Conservation (phyloP, 148 eudicot genomes). For the Simmondsia chinensis region DNA sequence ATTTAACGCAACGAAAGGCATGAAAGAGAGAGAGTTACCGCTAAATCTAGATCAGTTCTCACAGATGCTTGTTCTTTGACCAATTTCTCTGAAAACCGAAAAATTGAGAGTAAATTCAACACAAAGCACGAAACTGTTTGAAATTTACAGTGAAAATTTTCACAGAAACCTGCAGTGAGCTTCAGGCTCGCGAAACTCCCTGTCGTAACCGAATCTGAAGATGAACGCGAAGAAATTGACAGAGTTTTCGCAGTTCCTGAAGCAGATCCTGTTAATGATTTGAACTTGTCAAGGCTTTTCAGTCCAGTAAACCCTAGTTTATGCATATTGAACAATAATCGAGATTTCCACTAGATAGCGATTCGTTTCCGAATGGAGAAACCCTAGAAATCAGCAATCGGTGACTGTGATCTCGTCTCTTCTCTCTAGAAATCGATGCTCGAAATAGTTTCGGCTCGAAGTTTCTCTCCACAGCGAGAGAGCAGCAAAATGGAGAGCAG, state of each 20-base stretch:
- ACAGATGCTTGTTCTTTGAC: conserved; percentile 92
- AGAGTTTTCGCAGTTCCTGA: conserved; percentile 39
- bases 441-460: no score
- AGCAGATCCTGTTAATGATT: conserved; percentile 38
- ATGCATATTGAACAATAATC: conserved; percentile 28
- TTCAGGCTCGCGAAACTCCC: conserved; percentile 82
- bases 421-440: no score
- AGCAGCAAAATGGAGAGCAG: no score
- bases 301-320: conserved; percentile 56
- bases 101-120: conserved; percentile 3
- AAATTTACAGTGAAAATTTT: conserved; percentile 1
- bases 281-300: conserved; percentile 58
- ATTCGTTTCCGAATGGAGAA: conserved; percentile 5
- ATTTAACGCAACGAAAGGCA: neutral
- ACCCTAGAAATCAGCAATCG: neutral
- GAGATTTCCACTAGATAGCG: neutral
- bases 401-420: neutral
- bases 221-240: conserved; percentile 36
- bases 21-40: conserved; percentile 35
- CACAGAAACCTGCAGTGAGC: conserved; percentile 67
- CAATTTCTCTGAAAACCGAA: conserved; percentile 59
- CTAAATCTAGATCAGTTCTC: conserved; percentile 71
- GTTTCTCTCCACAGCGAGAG: no score
- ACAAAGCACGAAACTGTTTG: neutral
- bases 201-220: conserved; percentile 46